Evolutionary conservation across 2,329 filamentous ascomycete genomes (phyloP), one percentile per base, ranked within the genome.

Genomic region (Lecanicillium sp.): DNA sequence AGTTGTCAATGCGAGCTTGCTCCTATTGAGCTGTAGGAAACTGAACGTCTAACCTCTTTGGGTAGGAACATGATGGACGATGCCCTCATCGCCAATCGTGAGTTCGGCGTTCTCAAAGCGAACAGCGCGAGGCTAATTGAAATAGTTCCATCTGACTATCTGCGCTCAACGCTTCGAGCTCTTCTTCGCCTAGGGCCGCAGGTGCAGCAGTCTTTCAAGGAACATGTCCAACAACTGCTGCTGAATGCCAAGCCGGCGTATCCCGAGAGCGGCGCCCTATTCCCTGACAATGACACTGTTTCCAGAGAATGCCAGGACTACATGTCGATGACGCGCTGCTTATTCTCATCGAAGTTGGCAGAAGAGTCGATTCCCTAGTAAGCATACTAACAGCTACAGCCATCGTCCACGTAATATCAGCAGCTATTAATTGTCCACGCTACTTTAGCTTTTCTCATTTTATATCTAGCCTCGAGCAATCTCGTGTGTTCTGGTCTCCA

Each of bases 11-110:
- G n/a, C n/a, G n/a, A n/a, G n/a, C n/a, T n/a, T n/a, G n/a, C n/a
- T n/a, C n/a, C n/a, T n/a, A n/a, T n/a, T n/a, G n/a, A n/a, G n/a
- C n/a, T n/a, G n/a, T n/a, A n/a, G n/a, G n/a, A n/a, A n/a, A n/a
- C n/a, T n/a, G n/a, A n/a, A n/a, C n/a, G n/a, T n/a, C n/a, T n/a
- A n/a, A n/a, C n/a, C n/a, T n/a, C n/a, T 9, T 30, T 15, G 20
- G 11, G 4, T 27, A 62, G 59, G 29, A 62, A 61, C 40, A 60
- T 63, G 58, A 63, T 63, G 60, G 58, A 64, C 48, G 57, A 63
- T 50, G 59, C 56, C 48, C 52, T 61, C n/a, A 59, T 63, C 42
- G 57, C 54, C 2, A 62, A 60, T 20, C 42, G 59, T 58, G 35
- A 33, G 53, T 48, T 5, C 12, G n/a, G 29, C 3, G 9, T 16